Evolutionary conservation across 169 alveolate species (phyloP).

Genomic region (Cryptosporidium tyzzeri): DNA sequence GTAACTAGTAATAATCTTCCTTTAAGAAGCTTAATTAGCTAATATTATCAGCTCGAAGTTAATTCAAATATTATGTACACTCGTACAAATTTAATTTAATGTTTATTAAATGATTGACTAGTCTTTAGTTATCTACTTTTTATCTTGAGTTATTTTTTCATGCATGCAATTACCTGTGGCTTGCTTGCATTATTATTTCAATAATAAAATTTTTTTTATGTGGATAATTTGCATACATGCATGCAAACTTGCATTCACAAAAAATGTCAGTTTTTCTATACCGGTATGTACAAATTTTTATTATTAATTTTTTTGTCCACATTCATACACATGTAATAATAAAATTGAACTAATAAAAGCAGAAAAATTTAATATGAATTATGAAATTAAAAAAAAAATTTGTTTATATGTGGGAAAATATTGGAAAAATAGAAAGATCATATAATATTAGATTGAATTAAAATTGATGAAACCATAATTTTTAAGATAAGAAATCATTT

Average conservation of each 20-base stretch:
- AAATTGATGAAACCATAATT: too few species aligned
- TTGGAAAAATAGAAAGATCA: too few species aligned
- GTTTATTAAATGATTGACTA: background rate
- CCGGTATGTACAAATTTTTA: constrained; percentile 13
- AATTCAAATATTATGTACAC: constrained; percentile 26
- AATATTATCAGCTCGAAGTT: constrained; percentile 7
- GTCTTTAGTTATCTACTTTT: background rate
- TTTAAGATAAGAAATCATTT: too few species aligned
- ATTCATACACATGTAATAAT: background rate
- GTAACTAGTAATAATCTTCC: constrained; percentile 6
- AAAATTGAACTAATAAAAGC: background rate
- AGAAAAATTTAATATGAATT: background rate
- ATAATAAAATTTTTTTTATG: background rate
- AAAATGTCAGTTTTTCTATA: background rate
- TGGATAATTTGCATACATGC: constrained; percentile 8
- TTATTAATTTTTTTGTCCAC: constrained; percentile 2
- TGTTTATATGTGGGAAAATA: background rate
- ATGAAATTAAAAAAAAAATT: background rate
- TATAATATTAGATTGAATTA: too few species aligned
- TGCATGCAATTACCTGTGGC: constrained; percentile 11
- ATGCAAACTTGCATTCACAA: background rate
- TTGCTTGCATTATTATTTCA: background rate
- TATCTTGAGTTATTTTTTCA: background rate
- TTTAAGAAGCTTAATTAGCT: constrained; percentile 9
- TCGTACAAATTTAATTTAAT: constrained; percentile 21